Base-by-base conservation (phyloP, 805 yeast genomes). In the Yarrowia sp. region DNA sequence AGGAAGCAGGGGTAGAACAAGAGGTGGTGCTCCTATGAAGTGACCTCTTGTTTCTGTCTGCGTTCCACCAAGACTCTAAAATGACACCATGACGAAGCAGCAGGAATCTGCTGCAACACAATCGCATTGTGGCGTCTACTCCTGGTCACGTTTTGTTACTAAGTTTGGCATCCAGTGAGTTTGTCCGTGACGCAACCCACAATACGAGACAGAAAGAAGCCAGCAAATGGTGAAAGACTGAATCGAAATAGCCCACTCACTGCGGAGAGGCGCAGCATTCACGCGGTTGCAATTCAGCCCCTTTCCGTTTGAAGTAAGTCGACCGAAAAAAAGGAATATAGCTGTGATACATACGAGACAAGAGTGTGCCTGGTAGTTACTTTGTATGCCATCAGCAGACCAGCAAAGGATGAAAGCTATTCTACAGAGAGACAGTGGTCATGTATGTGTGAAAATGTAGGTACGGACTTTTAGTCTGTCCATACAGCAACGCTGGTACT, bases 181-280 rank as follows among this genome's bases (percentile, higher is more conserved):
- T 43, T 43, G 48, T 7, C 48, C 32, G 48, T 8, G 48, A 36
- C 40, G 40, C 21, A 36, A 22, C 16, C 8, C 11, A 11, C 8
- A 2, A 14, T 11, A 41, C 17, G 38, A n/a, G 19, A 35, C 19
- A 35, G 44, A 11, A 12, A 21, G 26, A 40, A n/a, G n/a, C n/a
- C n/a, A n/a, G n/a, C n/a, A n/a, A n/a, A n/a, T n/a, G n/a, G n/a
- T n/a, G 38, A 33, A 8, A 36, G 21, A 43, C 22, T n/a, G 35
- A 46, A 46, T 26, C 51, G 51, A 26, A n/a, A 43, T 43, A 32
- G 51, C 22, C 26, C 51, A 46, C 51, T 46, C n/a, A n/a, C n/a
- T n/a, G n/a, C n/a, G n/a, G 9, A 9, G 22, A 28, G 51, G 51
- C 51, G 51, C 51, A 46, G 51, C 35, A 26, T 28, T 4, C 35